phyloP scores from a whole-genome alignment of 441 rosid genomes.

The Gossypium aridum region DNA sequence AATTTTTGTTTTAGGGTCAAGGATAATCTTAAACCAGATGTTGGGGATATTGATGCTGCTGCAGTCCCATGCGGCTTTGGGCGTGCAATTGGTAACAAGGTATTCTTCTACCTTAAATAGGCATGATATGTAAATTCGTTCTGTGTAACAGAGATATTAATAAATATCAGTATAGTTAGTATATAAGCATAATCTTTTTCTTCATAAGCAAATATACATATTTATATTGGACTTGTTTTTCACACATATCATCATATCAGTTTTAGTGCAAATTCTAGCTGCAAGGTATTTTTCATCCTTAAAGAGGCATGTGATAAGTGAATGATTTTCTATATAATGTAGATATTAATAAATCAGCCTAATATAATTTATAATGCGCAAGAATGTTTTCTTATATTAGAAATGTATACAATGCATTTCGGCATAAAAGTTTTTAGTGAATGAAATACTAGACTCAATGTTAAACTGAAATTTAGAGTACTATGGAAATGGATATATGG shows the following conservation, averaged over 20 bases:
- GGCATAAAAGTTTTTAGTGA: background rate
- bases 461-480: background rate
- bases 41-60: slow-evolving; percentile 68
- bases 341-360: background rate
- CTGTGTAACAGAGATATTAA: background rate
- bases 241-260: no score
- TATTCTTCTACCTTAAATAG: slow-evolving; percentile 10
- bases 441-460: background rate
- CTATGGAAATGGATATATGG: background rate
- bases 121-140: background rate
- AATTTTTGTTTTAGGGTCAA: slow-evolving; percentile 44
- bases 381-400: background rate
- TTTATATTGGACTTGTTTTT: background rate
- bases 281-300: slow-evolving; percentile 33
- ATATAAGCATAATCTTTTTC: background rate
- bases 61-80: slow-evolving; percentile 85
- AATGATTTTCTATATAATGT: background rate
- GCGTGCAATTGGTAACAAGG: slow-evolving; percentile 79
- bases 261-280: background rate
- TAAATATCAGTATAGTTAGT: background rate
- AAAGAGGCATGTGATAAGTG: background rate
- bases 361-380: background rate
- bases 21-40: slow-evolving; percentile 42
- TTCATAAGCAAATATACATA: background rate
- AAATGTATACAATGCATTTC: background rate